These are phyloP conservation scores for Carex sylvatica DNA, from an alignment of 202 grass and related monocot species.

Conservation along the genomic window DNA sequence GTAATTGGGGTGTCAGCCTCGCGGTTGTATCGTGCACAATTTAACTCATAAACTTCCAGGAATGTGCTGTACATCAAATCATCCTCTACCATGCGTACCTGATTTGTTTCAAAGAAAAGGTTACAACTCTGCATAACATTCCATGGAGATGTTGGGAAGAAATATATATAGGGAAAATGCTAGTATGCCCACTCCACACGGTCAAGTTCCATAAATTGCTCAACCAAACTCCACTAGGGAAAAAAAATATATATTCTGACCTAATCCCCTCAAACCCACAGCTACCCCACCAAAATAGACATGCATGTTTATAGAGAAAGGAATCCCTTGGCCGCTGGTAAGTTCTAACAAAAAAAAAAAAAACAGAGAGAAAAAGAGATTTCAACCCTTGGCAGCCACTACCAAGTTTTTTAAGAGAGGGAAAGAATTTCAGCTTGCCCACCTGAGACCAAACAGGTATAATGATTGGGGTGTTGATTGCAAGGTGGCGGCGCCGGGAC, in stretches of 20 bases:
- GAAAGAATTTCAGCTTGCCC: slow-evolving; percentile 11
- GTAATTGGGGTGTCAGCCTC: slow-evolving; percentile 97
- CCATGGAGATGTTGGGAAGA: not conserved
- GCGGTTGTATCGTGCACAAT: slow-evolving; percentile 89
- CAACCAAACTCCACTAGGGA: not conserved
- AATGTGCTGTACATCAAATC: slow-evolving; percentile 99
- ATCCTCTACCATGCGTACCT: slow-evolving; percentile 99
- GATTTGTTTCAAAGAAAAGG: slow-evolving; percentile 32
- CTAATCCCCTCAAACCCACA: not conserved
- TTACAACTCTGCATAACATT: slow-evolving; percentile 16
- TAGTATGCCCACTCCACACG: not conserved
- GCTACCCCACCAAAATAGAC: not conserved
- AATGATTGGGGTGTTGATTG: slow-evolving; percentile 98
- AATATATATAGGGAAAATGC: not conserved
- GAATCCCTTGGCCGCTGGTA: too few species aligned
- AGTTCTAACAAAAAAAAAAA: not conserved
- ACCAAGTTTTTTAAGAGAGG: not conserved
- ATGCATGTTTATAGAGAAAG: not conserved
- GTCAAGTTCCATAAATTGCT: slow-evolving; percentile 7
- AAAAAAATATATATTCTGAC: not conserved
- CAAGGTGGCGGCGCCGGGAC: slow-evolving; percentile 76
- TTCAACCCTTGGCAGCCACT: not conserved
- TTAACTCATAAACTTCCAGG: slow-evolving; percentile 99
- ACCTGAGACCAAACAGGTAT: slow-evolving; percentile 99
- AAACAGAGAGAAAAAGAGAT: not conserved